phyloP scores from a whole-genome alignment of 2,329 filamentous ascomycete genomes.

The Fusarium setosum region DNA sequence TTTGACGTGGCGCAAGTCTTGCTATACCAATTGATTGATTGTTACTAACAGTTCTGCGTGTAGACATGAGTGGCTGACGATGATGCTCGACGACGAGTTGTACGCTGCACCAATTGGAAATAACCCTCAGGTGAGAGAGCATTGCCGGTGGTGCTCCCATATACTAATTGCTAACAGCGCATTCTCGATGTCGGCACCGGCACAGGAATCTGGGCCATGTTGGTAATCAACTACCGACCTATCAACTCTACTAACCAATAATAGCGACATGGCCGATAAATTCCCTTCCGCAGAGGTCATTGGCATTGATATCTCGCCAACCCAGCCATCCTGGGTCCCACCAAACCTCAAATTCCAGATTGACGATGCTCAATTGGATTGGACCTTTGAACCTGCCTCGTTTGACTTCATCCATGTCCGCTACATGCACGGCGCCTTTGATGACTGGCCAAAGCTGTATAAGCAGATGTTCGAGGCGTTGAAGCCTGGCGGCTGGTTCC shows the following conservation, averaged over 20 bases:
- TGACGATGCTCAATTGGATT: conserved; percentile 18
- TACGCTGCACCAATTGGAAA: conserved; percentile 16
- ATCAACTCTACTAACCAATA: neutral
- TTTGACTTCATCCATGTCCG: conserved; percentile 33
- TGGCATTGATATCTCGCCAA: conserved; percentile 19
- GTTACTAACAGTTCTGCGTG: neutral
- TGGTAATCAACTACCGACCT: neutral
- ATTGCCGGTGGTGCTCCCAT: accelerated
- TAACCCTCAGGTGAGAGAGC: conserved; percentile 7
- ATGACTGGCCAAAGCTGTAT: conserved; percentile 24
- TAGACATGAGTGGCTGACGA: conserved; percentile 30
- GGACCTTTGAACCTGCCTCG: conserved; percentile 14
- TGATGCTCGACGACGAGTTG: conserved; percentile 27
- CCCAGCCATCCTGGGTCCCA: conserved; percentile 7
- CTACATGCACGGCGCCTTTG: conserved; percentile 31
- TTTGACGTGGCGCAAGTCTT: conserved; percentile 23
- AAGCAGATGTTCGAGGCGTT: conserved; percentile 19
- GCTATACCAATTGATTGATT: too few species aligned
- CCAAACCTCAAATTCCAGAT: conserved; percentile 24
- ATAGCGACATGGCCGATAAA: conserved; percentile 24
- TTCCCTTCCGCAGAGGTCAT: conserved; percentile 24
- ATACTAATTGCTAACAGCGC: neutral
- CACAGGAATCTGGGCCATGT: conserved; percentile 28
- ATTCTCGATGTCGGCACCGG: conserved; percentile 22
- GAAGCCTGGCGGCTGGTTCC: conserved; percentile 32